Percentiles rank a stretch among this genome's conserved stretches.
Conservation (phyloP, 805 yeast species). For the Saccharomyces jurei region DNA sequence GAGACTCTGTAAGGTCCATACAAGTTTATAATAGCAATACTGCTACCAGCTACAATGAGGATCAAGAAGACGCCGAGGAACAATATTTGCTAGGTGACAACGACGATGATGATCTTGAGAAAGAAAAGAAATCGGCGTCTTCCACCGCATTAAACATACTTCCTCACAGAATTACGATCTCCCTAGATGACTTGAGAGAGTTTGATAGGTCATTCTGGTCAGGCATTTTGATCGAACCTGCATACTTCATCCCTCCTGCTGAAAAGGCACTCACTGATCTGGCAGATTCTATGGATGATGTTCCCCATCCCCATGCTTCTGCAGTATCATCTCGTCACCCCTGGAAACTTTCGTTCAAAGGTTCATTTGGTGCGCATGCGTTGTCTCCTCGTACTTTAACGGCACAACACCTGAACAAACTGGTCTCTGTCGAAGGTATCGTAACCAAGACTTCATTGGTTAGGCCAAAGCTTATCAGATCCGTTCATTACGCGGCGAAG, state of each 20-base stretch:
- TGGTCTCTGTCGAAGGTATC: constrained; percentile 89
- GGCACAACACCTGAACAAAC: constrained; percentile 65
- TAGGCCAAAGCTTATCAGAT: constrained; percentile 82
- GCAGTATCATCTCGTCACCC: constrained; percentile 39
- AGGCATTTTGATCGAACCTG: constrained; percentile 67
- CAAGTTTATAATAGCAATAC: constrained; percentile 49
- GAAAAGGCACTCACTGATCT: constrained; percentile 80
- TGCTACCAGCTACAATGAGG: constrained; percentile 4
- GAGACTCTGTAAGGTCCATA: constrained; percentile 64
- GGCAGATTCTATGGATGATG: constrained; percentile 49
- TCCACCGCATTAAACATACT: constrained; percentile 6
- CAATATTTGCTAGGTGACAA: not conserved
- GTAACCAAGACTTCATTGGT: constrained; percentile 90
- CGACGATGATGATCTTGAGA: constrained; percentile 7
- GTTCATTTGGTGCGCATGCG: constrained; percentile 83
- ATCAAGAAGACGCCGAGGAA: constrained; percentile 10
- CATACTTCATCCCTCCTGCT: constrained; percentile 82
- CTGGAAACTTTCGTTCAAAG: constrained; percentile 68
- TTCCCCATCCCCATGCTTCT: constrained; percentile 43
- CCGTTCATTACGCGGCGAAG: constrained; percentile 86
- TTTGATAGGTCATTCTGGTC: constrained; percentile 72
- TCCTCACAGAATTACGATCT: constrained; percentile 51
- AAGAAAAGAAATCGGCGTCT: constrained; percentile 7
- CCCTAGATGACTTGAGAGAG: constrained; percentile 80
- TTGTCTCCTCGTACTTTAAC: constrained; percentile 83